Percentiles rank a stretch among this genome's conserved stretches.
phyloP scores from a whole-genome alignment of 1,284 basidiomycete species.

The Apiotrichum montevideense region DNA sequence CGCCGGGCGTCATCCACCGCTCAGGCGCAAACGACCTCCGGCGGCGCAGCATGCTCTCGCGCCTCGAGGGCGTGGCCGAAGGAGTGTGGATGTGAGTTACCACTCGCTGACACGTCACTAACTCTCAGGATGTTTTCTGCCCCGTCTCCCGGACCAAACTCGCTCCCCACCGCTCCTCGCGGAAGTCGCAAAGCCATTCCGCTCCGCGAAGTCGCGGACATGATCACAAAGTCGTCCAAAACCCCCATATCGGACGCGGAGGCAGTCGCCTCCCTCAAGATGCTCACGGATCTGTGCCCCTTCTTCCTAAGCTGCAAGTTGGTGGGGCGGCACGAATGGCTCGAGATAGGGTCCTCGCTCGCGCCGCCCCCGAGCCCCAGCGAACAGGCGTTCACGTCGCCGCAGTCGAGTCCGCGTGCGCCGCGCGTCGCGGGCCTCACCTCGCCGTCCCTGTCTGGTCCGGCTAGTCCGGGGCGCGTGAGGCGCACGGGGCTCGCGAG shows the following conservation, averaged over 20 bases:
- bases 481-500: constrained; percentile 34
- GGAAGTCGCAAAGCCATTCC: constrained; percentile 41
- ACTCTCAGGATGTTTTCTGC: constrained; percentile 34
- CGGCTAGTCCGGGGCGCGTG: constrained; percentile 36
- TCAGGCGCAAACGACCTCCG: constrained; percentile 36
- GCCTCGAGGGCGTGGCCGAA: constrained; percentile 46
- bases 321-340: constrained; percentile 42
- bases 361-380: too few species aligned
- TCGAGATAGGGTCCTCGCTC: constrained; percentile 40
- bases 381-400: too few species aligned
- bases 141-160: constrained; percentile 35
- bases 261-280: constrained; percentile 40
- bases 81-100: constrained; percentile 48
- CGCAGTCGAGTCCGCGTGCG: too few species aligned
- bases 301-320: constrained; percentile 41
- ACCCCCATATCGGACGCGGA: constrained; percentile 47
- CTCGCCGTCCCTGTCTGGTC: constrained; percentile 9
- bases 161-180: constrained; percentile 35
- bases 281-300: constrained; percentile 46
- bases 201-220: constrained; percentile 40
- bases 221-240: constrained; percentile 47
- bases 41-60: constrained; percentile 42
- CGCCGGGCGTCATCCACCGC: constrained; percentile 9
- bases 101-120: constrained; percentile 26
- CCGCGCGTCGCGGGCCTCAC: neutral